A percentile compares a stretch with the other conserved stretches of the same genome.
phyloP scores from a whole-genome alignment of 208 protist genomes.

The Acanthamoeba royreba region DNA sequence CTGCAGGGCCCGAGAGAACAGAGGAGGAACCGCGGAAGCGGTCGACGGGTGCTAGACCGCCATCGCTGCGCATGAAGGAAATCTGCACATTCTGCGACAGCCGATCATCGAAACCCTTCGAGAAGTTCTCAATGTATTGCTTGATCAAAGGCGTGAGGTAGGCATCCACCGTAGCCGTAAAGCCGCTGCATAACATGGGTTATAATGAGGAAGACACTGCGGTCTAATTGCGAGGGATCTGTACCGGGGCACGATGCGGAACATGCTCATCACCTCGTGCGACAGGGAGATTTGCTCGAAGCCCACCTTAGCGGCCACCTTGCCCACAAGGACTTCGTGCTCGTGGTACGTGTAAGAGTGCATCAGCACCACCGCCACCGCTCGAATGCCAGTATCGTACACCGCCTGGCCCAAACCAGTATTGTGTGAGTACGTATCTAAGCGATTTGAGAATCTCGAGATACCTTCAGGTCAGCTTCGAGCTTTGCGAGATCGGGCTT shows the following conservation, averaged over 20 bases:
- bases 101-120: conserved; percentile 54
- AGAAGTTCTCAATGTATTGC: conserved; percentile 84
- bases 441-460: neutral
- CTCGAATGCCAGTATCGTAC: conserved; percentile 82
- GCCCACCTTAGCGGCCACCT: conserved; percentile 84
- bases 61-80: conserved; percentile 84
- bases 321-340: conserved; percentile 86
- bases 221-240: too few species aligned
- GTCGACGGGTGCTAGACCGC: conserved; percentile 88
- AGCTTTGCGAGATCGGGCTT: conserved; percentile 71
- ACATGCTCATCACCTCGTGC: conserved; percentile 88
- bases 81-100: conserved; percentile 48
- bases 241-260: conserved; percentile 83
- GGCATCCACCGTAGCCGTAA: conserved; percentile 92
- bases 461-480: conserved; percentile 37
- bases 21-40: conserved; percentile 88
- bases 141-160: conserved; percentile 93
- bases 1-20: conserved; percentile 90
- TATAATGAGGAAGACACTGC: neutral
- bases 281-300: conserved; percentile 91
- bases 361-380: conserved; percentile 89
- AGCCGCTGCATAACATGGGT: too few species aligned
- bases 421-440: too few species aligned
- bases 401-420: conserved; percentile 39
- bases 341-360: conserved; percentile 89